Percentiles rank a stretch among this genome's conserved stretches.
phyloP scores from a whole-genome alignment of 768 basidiomycete genomes.

The Rhodotorula toruloides region DNA sequence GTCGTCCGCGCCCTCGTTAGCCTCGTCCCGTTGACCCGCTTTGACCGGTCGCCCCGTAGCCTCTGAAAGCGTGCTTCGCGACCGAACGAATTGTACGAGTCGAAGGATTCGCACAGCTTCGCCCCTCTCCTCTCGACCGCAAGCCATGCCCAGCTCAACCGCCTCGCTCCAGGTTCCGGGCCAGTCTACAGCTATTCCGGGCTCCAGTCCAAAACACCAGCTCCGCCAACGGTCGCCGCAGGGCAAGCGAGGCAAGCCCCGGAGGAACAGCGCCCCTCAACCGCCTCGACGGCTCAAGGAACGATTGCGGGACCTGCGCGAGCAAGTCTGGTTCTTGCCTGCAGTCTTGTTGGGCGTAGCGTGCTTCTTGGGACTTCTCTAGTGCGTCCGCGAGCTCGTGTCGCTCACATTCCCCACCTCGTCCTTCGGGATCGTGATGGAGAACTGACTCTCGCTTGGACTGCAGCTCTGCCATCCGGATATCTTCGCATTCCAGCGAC shows the following conservation, averaged over 20 bases:
- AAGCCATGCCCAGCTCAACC: no score
- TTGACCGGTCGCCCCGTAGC: no score
- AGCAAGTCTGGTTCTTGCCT: background rate
- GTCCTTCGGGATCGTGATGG: background rate
- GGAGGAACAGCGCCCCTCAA: background rate
- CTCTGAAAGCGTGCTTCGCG: no score
- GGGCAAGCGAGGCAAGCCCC: constrained; percentile 2
- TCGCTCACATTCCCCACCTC: background rate
- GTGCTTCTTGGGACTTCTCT: background rate
- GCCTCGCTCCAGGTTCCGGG: no score
- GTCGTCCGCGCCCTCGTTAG: no score
- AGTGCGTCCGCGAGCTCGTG: background rate
- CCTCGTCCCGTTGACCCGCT: no score
- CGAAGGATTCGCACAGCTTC: no score
- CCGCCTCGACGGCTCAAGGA: no score
- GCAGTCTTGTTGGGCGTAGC: background rate
- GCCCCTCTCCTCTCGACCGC: no score
- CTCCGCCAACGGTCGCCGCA: constrained; percentile 7
- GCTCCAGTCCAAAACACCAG: background rate
- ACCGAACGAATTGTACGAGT: no score
- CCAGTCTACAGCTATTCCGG: no score
- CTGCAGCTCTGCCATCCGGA: constrained; percentile 1
- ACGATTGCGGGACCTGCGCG: background rate
- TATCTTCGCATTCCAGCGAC: background rate
- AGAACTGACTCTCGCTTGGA: background rate